These are phyloP conservation scores for Alternaria sp. DNA, from an alignment of 2,329 filamentous ascomycete species.

Conservation along the genomic window DNA sequence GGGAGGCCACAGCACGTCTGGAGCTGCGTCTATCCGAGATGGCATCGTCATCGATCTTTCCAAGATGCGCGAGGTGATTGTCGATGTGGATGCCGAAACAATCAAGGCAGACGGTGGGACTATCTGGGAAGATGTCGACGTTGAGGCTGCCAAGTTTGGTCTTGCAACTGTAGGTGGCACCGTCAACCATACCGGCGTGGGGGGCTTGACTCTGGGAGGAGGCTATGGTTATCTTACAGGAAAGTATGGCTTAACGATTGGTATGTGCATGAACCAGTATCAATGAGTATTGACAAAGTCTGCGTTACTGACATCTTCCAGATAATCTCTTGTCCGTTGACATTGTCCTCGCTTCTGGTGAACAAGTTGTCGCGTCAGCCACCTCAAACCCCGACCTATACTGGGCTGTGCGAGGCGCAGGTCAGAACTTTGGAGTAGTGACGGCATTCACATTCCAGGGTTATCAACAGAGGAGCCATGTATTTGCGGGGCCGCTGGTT, in stretches of 20 bases:
- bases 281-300: neutral
- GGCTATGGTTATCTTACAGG: slow-evolving; percentile 65
- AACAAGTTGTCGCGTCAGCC: slow-evolving; percentile 41
- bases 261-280: slow-evolving; percentile 33
- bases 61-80: slow-evolving; percentile 57
- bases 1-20: slow-evolving; percentile 63
- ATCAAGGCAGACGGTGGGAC: slow-evolving; percentile 61
- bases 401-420: slow-evolving; percentile 49
- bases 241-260: slow-evolving; percentile 61
- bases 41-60: slow-evolving; percentile 64
- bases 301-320: neutral
- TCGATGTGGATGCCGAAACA: slow-evolving; percentile 55
- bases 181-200: slow-evolving; percentile 68
- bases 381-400: slow-evolving; percentile 43
- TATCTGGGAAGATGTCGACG: slow-evolving; percentile 62
- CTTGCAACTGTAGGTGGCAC: slow-evolving; percentile 68
- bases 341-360: slow-evolving; percentile 45
- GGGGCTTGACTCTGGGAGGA: slow-evolving; percentile 61
- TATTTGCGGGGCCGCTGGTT: slow-evolving; percentile 47
- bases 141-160: slow-evolving; percentile 56
- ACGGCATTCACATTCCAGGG: slow-evolving; percentile 53
- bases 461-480: slow-evolving; percentile 35
- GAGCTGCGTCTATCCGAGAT: slow-evolving; percentile 57
- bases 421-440: slow-evolving; percentile 45
- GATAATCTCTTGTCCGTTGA: slow-evolving; percentile 49